Evolutionary conservation across 305 asterid species (phyloP).

Genomic region (Salvia sclarea): DNA sequence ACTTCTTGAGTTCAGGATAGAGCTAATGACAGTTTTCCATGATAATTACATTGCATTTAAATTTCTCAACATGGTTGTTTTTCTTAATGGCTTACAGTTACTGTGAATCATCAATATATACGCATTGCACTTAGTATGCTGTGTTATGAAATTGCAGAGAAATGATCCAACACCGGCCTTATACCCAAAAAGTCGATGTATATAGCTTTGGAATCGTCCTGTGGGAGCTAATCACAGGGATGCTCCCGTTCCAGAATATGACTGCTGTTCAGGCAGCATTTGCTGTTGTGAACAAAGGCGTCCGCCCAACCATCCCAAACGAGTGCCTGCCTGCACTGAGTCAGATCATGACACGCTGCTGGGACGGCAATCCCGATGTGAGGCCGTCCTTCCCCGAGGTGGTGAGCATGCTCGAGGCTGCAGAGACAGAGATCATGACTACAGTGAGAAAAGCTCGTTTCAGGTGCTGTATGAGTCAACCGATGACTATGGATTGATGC

Average conservation of each 20-base stretch:
- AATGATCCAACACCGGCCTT: slow-evolving; percentile 96
- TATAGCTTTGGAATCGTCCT: slow-evolving; percentile 96
- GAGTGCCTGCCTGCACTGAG: slow-evolving; percentile 79
- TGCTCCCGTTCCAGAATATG: slow-evolving; percentile 94
- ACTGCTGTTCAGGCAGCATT: slow-evolving; percentile 97
- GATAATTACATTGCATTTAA: background rate
- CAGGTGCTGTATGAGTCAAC: slow-evolving; percentile 94
- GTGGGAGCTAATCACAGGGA: slow-evolving; percentile 93
- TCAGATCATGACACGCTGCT: slow-evolving; percentile 89
- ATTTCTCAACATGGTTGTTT: background rate
- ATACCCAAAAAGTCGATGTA: slow-evolving; percentile 92
- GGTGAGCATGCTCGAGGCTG: slow-evolving; percentile 85
- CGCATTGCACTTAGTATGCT: background rate
- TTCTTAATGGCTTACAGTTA: background rate
- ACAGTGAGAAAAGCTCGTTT: slow-evolving; percentile 91
- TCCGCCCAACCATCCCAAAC: slow-evolving; percentile 75
- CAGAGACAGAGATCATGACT: slow-evolving; percentile 85
- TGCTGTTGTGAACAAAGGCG: slow-evolving; percentile 94
- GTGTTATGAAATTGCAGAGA: slow-evolving; percentile 58
- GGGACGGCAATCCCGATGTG: slow-evolving; percentile 82
- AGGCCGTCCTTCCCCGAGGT: slow-evolving; percentile 84
- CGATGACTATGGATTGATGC: slow-evolving; percentile 79
- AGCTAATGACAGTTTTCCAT: background rate
- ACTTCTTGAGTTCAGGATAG: background rate
- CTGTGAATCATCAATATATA: background rate